Base-by-base conservation (phyloP, 306 rosid species). In the Delonix regia region DNA sequence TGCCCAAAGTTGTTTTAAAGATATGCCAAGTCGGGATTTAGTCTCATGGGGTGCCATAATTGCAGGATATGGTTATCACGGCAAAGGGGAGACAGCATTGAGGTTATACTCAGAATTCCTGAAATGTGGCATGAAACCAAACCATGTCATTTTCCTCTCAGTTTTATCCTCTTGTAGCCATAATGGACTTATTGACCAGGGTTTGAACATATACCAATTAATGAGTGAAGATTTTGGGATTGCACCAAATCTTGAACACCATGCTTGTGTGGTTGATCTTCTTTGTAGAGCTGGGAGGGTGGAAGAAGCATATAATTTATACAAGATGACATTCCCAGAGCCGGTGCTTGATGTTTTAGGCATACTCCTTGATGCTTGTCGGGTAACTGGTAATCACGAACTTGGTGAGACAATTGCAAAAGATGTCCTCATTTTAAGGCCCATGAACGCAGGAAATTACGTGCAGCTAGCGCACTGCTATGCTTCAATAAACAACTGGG, bases 31-130 rank as follows among this genome's bases (percentile, higher is more conserved):
- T 44, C 87, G 56, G 27, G 97, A 92, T 77, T 63, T 87, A 77
- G 87, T 92, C 47, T 87, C 97, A 42, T 92, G 97, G 95, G 85
- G 97, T 80, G 87, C 89, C 42, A 87, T 92, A 25, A 92, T 92
- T 71, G 73, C 87, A 42, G 93, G 95, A 61, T 84, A 87, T 80
- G 95, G 97, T 48, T 90, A 81, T 78, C 90, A 92, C 75, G 97
- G 97, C 56, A 71, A 85, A 79, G 93, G 90, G 19, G 89, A 90
- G 68, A 45, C 69, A 27, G 93, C 97, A 48, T 81, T 92, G 80
- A 85, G 51, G 52, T 77, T 86, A 83, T 90, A 85, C 78, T 78
- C 90, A 10, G 83, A 84, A 81, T 89, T 92, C 71, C 75, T 88
- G 52, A 69, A 24, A 36, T 79, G 87, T 65, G 89, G 92, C 42